Evolutionary conservation across 495 filamentous ascomycete genomes (phyloP).

Genomic region (Penicillium mononematosum): DNA sequence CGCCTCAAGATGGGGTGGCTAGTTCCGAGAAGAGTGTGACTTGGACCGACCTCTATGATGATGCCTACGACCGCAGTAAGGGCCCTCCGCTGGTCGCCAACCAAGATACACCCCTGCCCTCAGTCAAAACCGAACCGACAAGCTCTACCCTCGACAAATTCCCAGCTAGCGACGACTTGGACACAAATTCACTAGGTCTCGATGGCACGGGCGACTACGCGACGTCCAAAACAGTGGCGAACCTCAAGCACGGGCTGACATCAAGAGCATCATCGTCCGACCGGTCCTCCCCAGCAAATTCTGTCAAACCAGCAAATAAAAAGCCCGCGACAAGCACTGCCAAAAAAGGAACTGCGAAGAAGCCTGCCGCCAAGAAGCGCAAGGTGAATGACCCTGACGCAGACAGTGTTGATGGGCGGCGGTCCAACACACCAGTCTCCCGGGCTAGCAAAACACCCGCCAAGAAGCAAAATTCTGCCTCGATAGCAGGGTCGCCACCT

Average conservation of each 20-base stretch:
- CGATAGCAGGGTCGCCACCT: conserved; percentile 40
- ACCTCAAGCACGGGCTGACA: conserved; percentile 38
- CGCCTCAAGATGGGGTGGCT: conserved; percentile 12
- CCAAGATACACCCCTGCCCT: conserved; percentile 23
- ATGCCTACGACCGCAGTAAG: conserved; percentile 16
- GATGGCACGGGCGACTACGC: conserved; percentile 40
- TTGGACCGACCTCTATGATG: conserved; percentile 43
- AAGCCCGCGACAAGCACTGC: conserved; percentile 39
- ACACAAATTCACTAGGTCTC: conserved; percentile 26
- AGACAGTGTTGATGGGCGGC: conserved; percentile 45
- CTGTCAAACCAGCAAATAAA: conserved; percentile 36
- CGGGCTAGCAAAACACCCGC: conserved; percentile 49
- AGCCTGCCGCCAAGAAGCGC: conserved; percentile 57
- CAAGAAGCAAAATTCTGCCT: conserved; percentile 43
- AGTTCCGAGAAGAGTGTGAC: conserved; percentile 11
- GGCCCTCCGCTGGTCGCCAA: conserved; percentile 11
- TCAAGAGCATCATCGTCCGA: conserved; percentile 23
- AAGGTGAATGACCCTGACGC: conserved; percentile 49
- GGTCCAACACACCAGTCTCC: conserved; percentile 49
- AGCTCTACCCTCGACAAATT: conserved; percentile 32
- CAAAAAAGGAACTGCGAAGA: conserved; percentile 59
- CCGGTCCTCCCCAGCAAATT: conserved; percentile 36
- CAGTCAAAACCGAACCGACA: conserved; percentile 41
- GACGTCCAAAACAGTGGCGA: conserved; percentile 42
- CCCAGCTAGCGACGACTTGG: conserved; percentile 30